Conservation (phyloP, 2,329 filamentous ascomycete genomes). For the Monosporascus sp. region DNA sequence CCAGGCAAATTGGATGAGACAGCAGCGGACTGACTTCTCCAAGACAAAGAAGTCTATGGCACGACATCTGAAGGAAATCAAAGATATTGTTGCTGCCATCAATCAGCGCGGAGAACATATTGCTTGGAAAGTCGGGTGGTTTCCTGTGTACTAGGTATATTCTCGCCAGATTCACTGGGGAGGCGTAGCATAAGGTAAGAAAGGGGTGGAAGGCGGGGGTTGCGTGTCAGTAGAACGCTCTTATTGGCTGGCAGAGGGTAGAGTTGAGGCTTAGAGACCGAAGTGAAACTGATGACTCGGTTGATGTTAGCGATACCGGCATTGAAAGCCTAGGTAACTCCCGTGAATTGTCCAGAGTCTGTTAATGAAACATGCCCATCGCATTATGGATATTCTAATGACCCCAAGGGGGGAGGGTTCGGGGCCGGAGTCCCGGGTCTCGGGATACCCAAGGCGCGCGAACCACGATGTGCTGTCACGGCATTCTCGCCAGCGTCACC, state of each 20-base stretch:
- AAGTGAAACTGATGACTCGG: background rate
- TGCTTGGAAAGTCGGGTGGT: background rate
- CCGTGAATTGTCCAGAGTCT: too few relatives aligned
- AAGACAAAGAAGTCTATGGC: background rate
- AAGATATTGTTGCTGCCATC: background rate
- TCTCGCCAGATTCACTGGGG: background rate
- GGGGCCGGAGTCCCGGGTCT: too few relatives aligned
- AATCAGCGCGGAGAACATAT: background rate
- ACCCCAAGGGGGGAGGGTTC: too few relatives aligned
- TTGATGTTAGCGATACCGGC: too few relatives aligned
- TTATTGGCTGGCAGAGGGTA: background rate
- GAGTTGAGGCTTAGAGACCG: background rate
- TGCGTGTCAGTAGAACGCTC: too few relatives aligned
- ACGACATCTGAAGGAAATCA: background rate
- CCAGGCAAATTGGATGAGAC: constrained; percentile 5
- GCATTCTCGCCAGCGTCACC: too few relatives aligned
- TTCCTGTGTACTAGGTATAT: too few relatives aligned
- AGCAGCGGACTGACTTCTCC: background rate
- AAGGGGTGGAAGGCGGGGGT: background rate
- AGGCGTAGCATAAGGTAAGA: background rate
- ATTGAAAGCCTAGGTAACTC: too few relatives aligned
- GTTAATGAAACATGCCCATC: too few relatives aligned
- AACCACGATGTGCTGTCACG: too few relatives aligned
- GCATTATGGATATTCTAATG: too few relatives aligned
- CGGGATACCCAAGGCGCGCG: too few relatives aligned